Conservation (phyloP, 1,139 yeast species). For the Pichia sp. region DNA sequence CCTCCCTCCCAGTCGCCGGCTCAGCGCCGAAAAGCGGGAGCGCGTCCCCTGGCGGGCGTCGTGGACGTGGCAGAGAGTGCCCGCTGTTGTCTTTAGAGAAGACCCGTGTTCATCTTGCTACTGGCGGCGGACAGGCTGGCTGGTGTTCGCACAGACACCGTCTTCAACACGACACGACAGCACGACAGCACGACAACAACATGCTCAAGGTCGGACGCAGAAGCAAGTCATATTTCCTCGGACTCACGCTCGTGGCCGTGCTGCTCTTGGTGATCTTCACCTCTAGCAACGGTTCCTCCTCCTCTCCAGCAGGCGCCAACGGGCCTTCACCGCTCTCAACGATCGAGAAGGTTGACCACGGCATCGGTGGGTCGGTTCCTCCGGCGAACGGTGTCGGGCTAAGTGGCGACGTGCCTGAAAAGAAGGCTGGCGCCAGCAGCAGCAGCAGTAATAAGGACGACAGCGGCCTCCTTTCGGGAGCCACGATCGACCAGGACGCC, state of each 20-base stretch:
- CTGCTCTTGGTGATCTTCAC: constrained; percentile 8
- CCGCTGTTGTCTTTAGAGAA: no score
- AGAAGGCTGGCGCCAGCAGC: constrained; percentile 2
- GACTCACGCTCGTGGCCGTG: constrained; percentile 12
- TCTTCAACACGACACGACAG: no score
- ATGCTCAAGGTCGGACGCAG: constrained; percentile 18
- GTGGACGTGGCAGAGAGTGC: no score
- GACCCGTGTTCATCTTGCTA: no score
- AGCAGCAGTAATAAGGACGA: neutral
- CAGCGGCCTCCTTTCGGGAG: constrained; percentile 18
- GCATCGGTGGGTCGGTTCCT: constrained; percentile 14
- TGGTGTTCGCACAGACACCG: no score
- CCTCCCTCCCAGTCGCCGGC: neutral
- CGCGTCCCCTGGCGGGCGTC: neutral
- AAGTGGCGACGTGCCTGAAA: constrained; percentile 1
- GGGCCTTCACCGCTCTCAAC: neutral
- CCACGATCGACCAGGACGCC: constrained; percentile 19
- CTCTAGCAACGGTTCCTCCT: constrained; percentile 8
- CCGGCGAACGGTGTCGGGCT: constrained; percentile 14
- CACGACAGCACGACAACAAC: neutral
- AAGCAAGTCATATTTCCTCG: constrained; percentile 14
- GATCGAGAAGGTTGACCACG: constrained; percentile 18
- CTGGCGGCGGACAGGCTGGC: no score
- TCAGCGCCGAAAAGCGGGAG: neutral
- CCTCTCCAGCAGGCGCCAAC: constrained; percentile 4